Evolutionary conservation across 768 basidiomycete species (phyloP).

Genomic region (Cystoderma amianthinum): DNA sequence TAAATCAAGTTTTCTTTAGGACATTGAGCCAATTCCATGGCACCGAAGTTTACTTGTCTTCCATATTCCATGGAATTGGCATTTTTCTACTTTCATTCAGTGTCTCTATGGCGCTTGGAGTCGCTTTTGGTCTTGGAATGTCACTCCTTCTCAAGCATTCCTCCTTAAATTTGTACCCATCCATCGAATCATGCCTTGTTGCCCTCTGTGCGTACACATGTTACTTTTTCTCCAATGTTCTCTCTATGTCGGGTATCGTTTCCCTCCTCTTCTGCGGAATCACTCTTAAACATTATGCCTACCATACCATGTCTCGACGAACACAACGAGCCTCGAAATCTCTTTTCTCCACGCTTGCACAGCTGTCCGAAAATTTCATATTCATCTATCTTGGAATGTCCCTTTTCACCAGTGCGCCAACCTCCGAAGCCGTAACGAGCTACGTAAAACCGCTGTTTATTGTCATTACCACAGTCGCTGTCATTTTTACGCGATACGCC

Average conservation of each 20-base stretch:
- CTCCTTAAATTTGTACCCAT: slow-evolving; percentile 77
- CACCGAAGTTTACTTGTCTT: slow-evolving; percentile 75
- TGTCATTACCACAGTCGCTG: slow-evolving; percentile 83
- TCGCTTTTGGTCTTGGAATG: slow-evolving; percentile 84
- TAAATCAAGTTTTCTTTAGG: slow-evolving; percentile 36
- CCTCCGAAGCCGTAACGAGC: slow-evolving; percentile 65
- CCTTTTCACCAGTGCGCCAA: slow-evolving; percentile 87
- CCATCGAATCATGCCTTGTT: slow-evolving; percentile 95
- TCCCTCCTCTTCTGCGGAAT: slow-evolving; percentile 98
- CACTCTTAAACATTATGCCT: slow-evolving; percentile 99
- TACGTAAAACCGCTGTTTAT: slow-evolving; percentile 97
- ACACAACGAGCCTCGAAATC: slow-evolving; percentile 94
- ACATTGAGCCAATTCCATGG: slow-evolving; percentile 91
- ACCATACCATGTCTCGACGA: slow-evolving; percentile 95
- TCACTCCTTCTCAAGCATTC: slow-evolving; percentile 95
- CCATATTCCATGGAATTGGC: slow-evolving; percentile 93
- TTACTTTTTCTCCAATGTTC: slow-evolving; percentile 98
- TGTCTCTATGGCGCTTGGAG: slow-evolving; percentile 91
- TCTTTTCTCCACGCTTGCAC: slow-evolving; percentile 90
- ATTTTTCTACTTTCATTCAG: slow-evolving; percentile 96
- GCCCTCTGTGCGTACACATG: slow-evolving; percentile 92
- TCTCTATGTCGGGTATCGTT: slow-evolving; percentile 94
- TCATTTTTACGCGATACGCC: slow-evolving; percentile 90
- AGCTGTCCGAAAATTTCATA: slow-evolving; percentile 97
- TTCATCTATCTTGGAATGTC: slow-evolving; percentile 98